Conservation (phyloP, 2,329 filamentous ascomycete species). For the Fusarium euwallaceae region DNA sequence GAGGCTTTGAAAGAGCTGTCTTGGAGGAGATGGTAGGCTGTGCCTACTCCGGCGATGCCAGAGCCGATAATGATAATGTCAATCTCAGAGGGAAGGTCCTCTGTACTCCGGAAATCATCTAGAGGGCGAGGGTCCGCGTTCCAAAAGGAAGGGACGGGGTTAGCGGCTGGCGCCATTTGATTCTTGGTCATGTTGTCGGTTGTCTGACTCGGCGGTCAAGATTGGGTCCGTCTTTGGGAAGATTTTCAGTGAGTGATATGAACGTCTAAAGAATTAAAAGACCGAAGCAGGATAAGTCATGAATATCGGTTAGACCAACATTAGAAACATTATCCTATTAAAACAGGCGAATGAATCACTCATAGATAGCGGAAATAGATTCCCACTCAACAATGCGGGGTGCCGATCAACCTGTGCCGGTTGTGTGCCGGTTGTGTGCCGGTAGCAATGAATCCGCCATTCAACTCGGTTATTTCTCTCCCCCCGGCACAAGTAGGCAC, state of each 20-base stretch:
- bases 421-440: conserved; percentile 1
- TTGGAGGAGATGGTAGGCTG: neutral
- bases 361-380: too few species aligned
- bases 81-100: neutral
- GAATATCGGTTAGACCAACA: neutral
- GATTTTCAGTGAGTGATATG: conserved; percentile 58
- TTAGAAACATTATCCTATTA: too few species aligned
- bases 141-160: neutral
- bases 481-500: neutral
- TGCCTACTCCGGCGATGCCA: neutral
- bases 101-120: neutral
- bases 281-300: conserved; percentile 49
- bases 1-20: conserved; percentile 17
- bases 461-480: neutral
- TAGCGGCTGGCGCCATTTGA: conserved; percentile 8
- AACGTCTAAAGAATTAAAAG: conserved; percentile 51
- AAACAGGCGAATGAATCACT: too few species aligned
- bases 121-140: neutral
- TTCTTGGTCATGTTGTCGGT: conserved; percentile 55
- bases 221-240: neutral
- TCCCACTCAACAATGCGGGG: neutral
- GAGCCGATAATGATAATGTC: neutral
- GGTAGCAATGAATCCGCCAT: neutral
- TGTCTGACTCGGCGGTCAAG: conserved; percentile 32
- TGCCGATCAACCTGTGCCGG: neutral